Evolutionary conservation across 2,329 filamentous ascomycete genomes (phyloP).

Genomic region (Microcyclospora tardicrescens): DNA sequence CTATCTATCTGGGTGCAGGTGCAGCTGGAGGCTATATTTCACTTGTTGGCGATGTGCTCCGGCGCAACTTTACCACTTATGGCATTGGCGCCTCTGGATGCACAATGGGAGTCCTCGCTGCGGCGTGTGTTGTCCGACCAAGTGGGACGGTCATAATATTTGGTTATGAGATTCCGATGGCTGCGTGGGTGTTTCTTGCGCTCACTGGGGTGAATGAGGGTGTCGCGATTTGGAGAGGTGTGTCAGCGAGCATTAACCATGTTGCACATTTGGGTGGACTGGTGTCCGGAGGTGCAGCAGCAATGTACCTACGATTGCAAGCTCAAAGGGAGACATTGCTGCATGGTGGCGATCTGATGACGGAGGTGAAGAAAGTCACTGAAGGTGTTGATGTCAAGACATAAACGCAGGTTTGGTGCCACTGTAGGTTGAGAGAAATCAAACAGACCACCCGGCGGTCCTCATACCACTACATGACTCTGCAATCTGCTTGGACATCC

Average conservation of each 20-base stretch:
- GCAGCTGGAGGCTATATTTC: slow-evolving; percentile 46
- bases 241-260: slow-evolving; percentile 21
- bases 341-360: no score
- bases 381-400: no score
- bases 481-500: no score
- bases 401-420: no score
- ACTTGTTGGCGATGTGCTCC: slow-evolving; percentile 35
- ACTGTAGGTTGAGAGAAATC: no score
- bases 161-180: slow-evolving; percentile 21
- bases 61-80: slow-evolving; percentile 32
- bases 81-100: slow-evolving; percentile 56
- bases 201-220: slow-evolving; percentile 15
- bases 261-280: slow-evolving; percentile 25
- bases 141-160: slow-evolving; percentile 15
- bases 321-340: background rate
- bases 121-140: slow-evolving; percentile 37
- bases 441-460: no score
- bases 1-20: slow-evolving; percentile 51
- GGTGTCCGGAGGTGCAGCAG: slow-evolving; percentile 11
- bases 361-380: no score
- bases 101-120: slow-evolving; percentile 47
- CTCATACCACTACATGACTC: no score
- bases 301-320: slow-evolving; percentile 4
- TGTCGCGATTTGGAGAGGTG: slow-evolving; percentile 10
- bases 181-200: slow-evolving; percentile 28